Conservation (phyloP, 192 early-diverging fungal species). For the Bifiguratus adelaidae region DNA sequence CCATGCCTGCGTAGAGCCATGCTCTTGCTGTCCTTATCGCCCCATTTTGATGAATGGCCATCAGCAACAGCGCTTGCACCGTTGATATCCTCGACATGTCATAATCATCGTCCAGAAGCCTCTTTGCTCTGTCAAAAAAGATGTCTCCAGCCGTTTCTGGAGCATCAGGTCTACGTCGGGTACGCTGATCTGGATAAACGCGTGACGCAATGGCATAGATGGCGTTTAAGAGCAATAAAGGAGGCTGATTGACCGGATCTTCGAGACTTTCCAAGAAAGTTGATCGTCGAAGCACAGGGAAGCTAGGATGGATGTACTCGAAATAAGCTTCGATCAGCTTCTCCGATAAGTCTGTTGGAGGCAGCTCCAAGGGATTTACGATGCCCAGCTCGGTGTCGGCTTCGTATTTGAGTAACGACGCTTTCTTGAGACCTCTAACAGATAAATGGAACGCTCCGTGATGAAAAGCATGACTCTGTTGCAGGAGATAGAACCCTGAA, state of each 20-base stretch:
- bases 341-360: conserved; percentile 46
- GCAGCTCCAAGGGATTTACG: conserved; percentile 36
- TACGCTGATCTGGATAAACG: conserved; percentile 25
- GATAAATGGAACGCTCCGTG: conserved; percentile 26
- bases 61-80: conserved; percentile 53
- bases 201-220: conserved; percentile 36
- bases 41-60: conserved; percentile 58
- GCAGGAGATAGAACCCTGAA: conserved; percentile 62
- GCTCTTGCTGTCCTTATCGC: conserved; percentile 49
- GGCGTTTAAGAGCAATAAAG: conserved; percentile 33
- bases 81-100: conserved; percentile 45
- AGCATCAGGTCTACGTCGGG: conserved; percentile 24
- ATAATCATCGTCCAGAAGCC: conserved; percentile 57
- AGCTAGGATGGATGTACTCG: conserved; percentile 46
- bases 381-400: conserved; percentile 18
- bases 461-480: conserved; percentile 38
- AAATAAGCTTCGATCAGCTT: conserved; percentile 53
- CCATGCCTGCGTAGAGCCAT: conserved; percentile 69
- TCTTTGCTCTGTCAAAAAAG: conserved; percentile 57
- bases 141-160: conserved; percentile 34
- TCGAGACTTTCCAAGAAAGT: conserved; percentile 41
- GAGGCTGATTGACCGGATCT: conserved; percentile 19
- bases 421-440: conserved; percentile 14
- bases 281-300: conserved; percentile 56
- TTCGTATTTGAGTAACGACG: conserved; percentile 25